Evolutionary conservation across 345 rosid species (phyloP).

Genomic region (Corymbia maculata): DNA sequence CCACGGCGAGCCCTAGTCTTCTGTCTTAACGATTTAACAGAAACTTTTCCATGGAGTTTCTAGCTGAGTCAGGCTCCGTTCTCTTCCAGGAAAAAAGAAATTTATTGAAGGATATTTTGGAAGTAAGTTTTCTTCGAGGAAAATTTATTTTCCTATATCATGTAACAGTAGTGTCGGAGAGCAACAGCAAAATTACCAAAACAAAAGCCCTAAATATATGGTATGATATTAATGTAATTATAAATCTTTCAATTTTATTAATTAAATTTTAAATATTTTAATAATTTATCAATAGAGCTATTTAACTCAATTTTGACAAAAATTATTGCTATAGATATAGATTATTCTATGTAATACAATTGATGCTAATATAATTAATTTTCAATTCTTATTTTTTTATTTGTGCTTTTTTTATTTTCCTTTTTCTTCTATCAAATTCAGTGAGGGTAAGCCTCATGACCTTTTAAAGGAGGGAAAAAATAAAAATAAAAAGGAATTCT

Average conservation of each 20-base stretch:
- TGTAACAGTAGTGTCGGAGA: too few species aligned
- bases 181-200: too few species aligned
- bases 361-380: accelerated
- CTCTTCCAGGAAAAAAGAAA: background rate
- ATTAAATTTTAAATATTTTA: background rate
- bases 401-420: background rate
- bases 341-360: accelerated
- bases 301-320: accelerated
- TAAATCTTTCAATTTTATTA: too few species aligned
- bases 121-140: background rate
- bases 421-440: background rate
- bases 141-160: background rate
- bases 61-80: background rate
- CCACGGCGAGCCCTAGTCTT: background rate
- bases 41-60: background rate
- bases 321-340: background rate
- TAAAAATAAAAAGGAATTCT: background rate
- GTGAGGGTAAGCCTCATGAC: background rate
- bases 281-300: accelerated
- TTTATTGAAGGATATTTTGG: background rate
- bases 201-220: too few species aligned
- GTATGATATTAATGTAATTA: too few species aligned
- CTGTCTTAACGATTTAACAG: background rate
- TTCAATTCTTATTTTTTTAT: background rate
- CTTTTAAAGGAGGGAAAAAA: background rate